Percentiles rank a stretch among this genome's conserved stretches.
Conservation (phyloP, 257 asterid species). For the Plantago ovata region DNA sequence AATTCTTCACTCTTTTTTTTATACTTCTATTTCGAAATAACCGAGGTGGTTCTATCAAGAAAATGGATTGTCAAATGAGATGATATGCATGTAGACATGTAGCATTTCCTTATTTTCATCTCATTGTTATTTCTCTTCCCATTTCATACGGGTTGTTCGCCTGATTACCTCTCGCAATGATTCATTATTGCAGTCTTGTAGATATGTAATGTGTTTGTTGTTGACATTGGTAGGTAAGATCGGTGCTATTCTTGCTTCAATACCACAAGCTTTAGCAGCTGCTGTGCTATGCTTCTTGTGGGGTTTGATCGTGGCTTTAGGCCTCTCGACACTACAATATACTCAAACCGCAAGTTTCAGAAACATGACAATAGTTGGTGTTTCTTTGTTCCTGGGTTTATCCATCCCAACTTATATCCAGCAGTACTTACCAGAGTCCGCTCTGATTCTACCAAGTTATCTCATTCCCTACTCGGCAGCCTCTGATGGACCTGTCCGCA, state of each 20-base stretch:
- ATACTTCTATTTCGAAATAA: neutral
- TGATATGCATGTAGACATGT: no score
- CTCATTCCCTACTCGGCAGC: conserved; percentile 90
- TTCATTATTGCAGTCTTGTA: neutral
- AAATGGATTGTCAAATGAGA: neutral
- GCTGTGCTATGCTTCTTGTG: conserved; percentile 87
- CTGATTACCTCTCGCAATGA: neutral
- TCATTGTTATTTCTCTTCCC: neutral
- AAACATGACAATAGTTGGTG: conserved; percentile 80
- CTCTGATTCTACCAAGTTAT: conserved; percentile 72
- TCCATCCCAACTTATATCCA: conserved; percentile 89
- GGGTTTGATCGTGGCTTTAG: conserved; percentile 79
- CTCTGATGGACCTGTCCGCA: conserved; percentile 82
- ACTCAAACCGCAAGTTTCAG: conserved; percentile 76
- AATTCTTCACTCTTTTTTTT: neutral
- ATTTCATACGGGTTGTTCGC: neutral
- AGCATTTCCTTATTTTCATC: neutral
- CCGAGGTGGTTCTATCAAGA: conserved; percentile 5
- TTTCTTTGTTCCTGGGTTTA: conserved; percentile 85
- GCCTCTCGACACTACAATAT: conserved; percentile 73
- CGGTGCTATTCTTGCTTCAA: conserved; percentile 94
- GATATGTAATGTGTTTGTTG: conserved; percentile 11
- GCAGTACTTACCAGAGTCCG: conserved; percentile 76
- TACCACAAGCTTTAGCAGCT: conserved; percentile 96
- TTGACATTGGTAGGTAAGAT: conserved; percentile 62